Evolutionary conservation across 768 basidiomycete species (phyloP).

Genomic region (Suillus discolor): DNA sequence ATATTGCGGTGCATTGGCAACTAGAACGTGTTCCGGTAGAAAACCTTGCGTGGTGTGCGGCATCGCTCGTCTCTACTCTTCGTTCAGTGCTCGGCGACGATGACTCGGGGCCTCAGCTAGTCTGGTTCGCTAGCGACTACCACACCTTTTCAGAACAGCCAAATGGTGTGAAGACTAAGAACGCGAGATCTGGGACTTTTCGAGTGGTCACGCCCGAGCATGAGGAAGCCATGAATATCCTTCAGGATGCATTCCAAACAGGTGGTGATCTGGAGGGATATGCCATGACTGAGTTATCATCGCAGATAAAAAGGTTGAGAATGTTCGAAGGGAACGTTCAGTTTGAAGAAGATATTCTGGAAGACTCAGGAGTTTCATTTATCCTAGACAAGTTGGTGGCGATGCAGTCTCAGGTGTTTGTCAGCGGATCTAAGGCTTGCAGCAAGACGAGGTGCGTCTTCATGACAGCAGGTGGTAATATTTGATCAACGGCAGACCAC

Average conservation of each 20-base stretch:
- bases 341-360: constrained; percentile 34
- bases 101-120: constrained; percentile 31
- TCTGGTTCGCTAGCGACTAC: constrained; percentile 64
- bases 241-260: constrained; percentile 45
- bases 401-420: constrained; percentile 49
- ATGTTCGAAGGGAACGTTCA: constrained; percentile 24
- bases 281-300: constrained; percentile 44
- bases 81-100: constrained; percentile 34
- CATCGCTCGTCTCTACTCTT: constrained; percentile 49
- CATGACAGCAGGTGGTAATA: background rate
- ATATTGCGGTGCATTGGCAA: constrained; percentile 58
- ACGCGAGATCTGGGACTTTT: constrained; percentile 48
- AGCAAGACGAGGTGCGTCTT: constrained; percentile 45
- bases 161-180: constrained; percentile 22
- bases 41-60: constrained; percentile 49
- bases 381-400: constrained; percentile 61
- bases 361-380: constrained; percentile 52
- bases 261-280: constrained; percentile 43
- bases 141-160: constrained; percentile 32
- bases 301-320: constrained; percentile 30
- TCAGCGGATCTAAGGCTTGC: constrained; percentile 51
- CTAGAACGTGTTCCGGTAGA: constrained; percentile 51
- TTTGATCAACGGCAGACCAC: constrained; percentile 1
- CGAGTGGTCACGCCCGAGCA: constrained; percentile 43
- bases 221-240: constrained; percentile 45